Base-by-base conservation (phyloP, 495 filamentous ascomycete species). In the Penicillium robsamsonii region DNA sequence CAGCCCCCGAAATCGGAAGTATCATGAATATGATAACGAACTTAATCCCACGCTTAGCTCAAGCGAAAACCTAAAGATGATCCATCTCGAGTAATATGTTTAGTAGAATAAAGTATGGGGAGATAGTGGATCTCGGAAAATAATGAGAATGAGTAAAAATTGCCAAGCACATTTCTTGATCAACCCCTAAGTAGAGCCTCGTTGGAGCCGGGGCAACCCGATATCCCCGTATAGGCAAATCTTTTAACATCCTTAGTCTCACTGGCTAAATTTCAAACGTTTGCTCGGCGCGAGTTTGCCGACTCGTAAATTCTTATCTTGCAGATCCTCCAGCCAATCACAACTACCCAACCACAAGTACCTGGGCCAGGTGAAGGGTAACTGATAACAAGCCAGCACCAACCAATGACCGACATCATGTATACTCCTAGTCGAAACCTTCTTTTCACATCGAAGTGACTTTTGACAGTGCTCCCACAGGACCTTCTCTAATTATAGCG, bases 351-450 rank as follows among this genome's bases (percentile, higher is more conserved):
- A 11, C 15, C 33, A 18, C 15, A 3, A n/a, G 10, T 20, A 22
- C 52, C 43, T 13, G 25, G 2, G 22, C 22, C 2, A 22, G 25
- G 25, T 46, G 38, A 46, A 30, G 7, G 8, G 35, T 15, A 41
- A 52, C 51, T 53, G 52, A 54, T 54, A 54, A 54, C 52, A 46
- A 46, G 17, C 18, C 46, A 30, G 3, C 50, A 43, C 7, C 49
- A 40, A 33, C 52, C 52, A 54, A 54, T 54, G 52, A 29, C 22
- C 17, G 27, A 44, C 50, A 33, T 5, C 11, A 20, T 0, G 5
- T 12, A 18, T 18, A 5, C 11, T 27, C 17, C 13, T 15, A 13
- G 43, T 46, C 12, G 1, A 31, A 29, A 20, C 17, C 29, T 10
- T 47, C 15, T 5, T 31, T 31, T 33, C 17, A 30, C n/a, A 31